Conservation (phyloP, 2,329 filamentous ascomycete species). For the Purpureocillium lavendulum region DNA sequence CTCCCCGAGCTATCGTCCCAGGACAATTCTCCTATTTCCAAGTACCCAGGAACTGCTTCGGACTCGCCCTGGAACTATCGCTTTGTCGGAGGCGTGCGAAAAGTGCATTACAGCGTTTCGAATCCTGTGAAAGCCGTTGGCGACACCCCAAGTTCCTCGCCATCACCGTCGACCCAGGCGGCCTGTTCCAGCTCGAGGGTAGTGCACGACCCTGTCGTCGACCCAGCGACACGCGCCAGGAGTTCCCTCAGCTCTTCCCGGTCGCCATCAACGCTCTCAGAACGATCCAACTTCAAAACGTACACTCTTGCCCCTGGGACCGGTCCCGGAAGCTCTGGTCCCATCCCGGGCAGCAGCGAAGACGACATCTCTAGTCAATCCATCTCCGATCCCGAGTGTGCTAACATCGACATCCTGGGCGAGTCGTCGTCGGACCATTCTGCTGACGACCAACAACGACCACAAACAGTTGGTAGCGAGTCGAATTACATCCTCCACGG, state of each 20-base stretch:
- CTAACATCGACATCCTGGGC: constrained; percentile 44
- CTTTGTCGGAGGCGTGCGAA: constrained; percentile 46
- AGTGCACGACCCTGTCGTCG: background rate
- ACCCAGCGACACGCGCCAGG: constrained; percentile 11
- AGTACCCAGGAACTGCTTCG: constrained; percentile 6
- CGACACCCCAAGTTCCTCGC: no score
- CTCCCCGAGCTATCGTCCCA: constrained; percentile 28
- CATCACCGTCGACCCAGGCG: no score
- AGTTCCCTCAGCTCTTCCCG: constrained; percentile 18
- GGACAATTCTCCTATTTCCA: background rate
- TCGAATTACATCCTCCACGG: constrained; percentile 48
- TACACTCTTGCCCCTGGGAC: constrained; percentile 28
- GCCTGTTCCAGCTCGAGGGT: background rate
- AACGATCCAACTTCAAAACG: constrained; percentile 46
- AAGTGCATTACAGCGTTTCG: constrained; percentile 26
- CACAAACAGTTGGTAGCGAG: constrained; percentile 29
- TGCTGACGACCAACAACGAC: constrained; percentile 23
- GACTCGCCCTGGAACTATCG: constrained; percentile 43
- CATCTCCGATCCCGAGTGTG: constrained; percentile 32
- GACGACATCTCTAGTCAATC: constrained; percentile 22
- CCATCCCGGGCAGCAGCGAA: constrained; percentile 13
- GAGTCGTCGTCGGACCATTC: constrained; percentile 37
- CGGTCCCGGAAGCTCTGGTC: background rate
- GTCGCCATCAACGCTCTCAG: constrained; percentile 35
- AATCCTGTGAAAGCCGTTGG: background rate